Percentiles rank a stretch among this genome's conserved stretches.
phyloP scores from a whole-genome alignment of 495 filamentous ascomycete species.

The Aspergillus kassunensis region DNA sequence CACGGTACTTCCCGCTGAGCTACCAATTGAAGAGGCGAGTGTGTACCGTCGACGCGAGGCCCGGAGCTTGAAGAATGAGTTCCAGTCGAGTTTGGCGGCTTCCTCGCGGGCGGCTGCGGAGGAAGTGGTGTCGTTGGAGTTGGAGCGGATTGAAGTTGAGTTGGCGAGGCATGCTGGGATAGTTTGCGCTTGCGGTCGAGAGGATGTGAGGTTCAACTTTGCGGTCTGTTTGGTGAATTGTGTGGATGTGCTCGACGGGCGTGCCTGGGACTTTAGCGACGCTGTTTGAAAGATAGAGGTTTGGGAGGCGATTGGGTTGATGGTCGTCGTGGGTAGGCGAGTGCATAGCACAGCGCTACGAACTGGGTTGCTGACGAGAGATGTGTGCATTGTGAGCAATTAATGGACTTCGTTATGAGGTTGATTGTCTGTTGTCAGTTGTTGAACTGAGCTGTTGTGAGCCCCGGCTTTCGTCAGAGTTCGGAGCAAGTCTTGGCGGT shows the following conservation, averaged over 20 bases:
- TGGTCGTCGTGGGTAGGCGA: slow-evolving; percentile 21
- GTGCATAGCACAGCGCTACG: slow-evolving; percentile 28
- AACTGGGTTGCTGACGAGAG: slow-evolving; percentile 25
- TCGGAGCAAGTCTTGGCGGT: neutral
- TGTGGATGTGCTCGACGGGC: slow-evolving; percentile 18
- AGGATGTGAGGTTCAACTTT: slow-evolving; percentile 14
- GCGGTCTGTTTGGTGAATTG: slow-evolving; percentile 1
- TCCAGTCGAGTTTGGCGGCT: slow-evolving; percentile 68
- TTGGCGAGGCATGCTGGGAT: slow-evolving; percentile 26
- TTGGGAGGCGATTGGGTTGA: slow-evolving; percentile 21
- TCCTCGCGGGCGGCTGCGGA: slow-evolving; percentile 30
- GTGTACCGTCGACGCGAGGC: slow-evolving; percentile 78
- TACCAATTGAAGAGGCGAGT: slow-evolving; percentile 67
- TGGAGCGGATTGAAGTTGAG: slow-evolving; percentile 33
- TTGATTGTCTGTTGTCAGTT: slow-evolving; percentile 1
- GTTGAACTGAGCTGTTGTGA: slow-evolving; percentile 15
- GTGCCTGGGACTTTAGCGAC: slow-evolving; percentile 14
- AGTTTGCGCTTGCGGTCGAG: slow-evolving; percentile 19
- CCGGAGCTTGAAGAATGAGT: slow-evolving; percentile 88
- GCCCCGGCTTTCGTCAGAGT: slow-evolving; percentile 2
- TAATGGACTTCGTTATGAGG: neutral
- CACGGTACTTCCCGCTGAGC: slow-evolving; percentile 52
- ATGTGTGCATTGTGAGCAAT: slow-evolving; percentile 22
- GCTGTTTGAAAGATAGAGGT: slow-evolving; percentile 19
- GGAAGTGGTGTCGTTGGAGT: slow-evolving; percentile 38